Evolutionary conservation across 192 early-diverging fungal genomes (phyloP).

Genomic region (Coemansia guatemalensis): DNA sequence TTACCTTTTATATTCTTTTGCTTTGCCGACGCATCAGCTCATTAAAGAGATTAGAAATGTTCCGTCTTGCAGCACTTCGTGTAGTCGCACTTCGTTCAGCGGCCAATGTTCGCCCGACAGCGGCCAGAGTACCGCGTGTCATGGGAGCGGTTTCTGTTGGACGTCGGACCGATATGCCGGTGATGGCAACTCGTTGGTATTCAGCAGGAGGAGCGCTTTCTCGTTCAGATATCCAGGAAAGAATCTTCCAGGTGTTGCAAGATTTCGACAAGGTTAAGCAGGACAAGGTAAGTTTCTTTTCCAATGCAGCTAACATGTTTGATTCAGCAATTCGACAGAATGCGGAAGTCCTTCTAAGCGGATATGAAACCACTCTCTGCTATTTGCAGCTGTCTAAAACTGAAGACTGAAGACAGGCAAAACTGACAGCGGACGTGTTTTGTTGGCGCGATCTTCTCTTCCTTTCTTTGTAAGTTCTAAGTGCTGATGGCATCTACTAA

Average conservation of each 20-base stretch:
- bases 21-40: neutral
- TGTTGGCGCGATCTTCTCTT: no score
- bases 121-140: slow-evolving; percentile 1
- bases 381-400: no score
- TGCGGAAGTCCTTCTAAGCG: no score
- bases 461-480: no score
- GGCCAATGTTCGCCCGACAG: neutral
- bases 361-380: no score
- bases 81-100: slow-evolving; percentile 9
- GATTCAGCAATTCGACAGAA: no score
- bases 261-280: slow-evolving; percentile 97
- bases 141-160: neutral
- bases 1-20: no score
- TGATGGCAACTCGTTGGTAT: slow-evolving; percentile 64
- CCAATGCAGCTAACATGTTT: no score
- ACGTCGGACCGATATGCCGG: neutral
- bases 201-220: slow-evolving; percentile 68
- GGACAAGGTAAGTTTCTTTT: slow-evolving; percentile 69
- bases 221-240: slow-evolving; percentile 72
- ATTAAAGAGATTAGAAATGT: slow-evolving; percentile 14
- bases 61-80: slow-evolving; percentile 42
- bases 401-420: no score
- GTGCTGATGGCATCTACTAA: no score
- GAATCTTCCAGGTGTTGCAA: slow-evolving; percentile 85
- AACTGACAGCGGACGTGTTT: no score